Evolutionary conservation across 345 rosid genomes (phyloP).

Genomic region (Alliaria petiolata): DNA sequence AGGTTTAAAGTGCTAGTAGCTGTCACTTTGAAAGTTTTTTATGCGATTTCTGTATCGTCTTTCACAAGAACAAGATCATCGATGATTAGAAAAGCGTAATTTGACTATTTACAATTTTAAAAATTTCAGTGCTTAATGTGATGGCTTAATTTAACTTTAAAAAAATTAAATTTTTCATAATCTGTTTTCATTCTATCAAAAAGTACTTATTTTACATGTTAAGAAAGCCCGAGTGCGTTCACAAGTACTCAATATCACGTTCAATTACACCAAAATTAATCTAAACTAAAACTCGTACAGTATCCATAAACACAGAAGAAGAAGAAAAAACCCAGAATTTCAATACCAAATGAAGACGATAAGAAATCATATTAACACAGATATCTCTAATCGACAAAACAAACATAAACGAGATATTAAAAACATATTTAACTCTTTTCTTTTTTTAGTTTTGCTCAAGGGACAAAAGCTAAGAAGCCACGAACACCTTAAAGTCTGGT

Average conservation of each 20-base stretch:
- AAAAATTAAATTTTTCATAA: too few relatives aligned
- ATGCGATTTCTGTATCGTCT: too few relatives aligned
- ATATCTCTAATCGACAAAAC: constrained; percentile 14
- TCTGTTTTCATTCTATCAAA: too few relatives aligned
- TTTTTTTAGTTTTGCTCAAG: background rate
- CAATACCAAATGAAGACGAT: constrained; percentile 18
- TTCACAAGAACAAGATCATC: too few relatives aligned
- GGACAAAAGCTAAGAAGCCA: constrained; percentile 21
- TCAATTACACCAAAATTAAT: constrained; percentile 8
- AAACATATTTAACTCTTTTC: constrained; percentile 7
- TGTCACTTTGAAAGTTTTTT: too few relatives aligned
- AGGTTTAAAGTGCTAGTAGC: too few relatives aligned
- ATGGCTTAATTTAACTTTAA: too few relatives aligned
- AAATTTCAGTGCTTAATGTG: too few relatives aligned
- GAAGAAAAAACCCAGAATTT: background rate
- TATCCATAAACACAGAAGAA: background rate
- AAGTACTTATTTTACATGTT: background rate
- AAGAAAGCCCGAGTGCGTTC: background rate
- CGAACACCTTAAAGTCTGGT: background rate
- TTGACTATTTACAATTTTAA: too few relatives aligned
- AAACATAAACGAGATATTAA: constrained; percentile 5
- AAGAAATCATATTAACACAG: constrained; percentile 28
- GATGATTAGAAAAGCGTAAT: too few relatives aligned
- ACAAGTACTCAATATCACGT: constrained; percentile 12
- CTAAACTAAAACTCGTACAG: constrained; percentile 13